Base-by-base conservation (phyloP, 2,329 filamentous ascomycete genomes). In the Fusarium concolor region DNA sequence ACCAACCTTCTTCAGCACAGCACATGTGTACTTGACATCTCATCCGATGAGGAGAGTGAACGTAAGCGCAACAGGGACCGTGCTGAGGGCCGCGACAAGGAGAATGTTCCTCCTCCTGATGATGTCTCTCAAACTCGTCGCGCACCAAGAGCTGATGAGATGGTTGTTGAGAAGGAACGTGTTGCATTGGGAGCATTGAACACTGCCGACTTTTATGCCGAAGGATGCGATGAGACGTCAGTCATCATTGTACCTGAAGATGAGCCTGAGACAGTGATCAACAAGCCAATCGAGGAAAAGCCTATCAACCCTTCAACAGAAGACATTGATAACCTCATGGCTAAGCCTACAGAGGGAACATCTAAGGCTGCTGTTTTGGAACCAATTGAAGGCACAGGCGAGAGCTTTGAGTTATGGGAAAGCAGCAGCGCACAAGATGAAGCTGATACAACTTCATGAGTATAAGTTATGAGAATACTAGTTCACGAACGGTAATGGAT, bases 1-100 rank as follows among this genome's bases (percentile, higher is more conserved):
- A 93, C 94, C 73, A 97, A 97, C 74, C 83, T 97, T 38, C 92
- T 98, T 81, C 92, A 97, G 79, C 95, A 97, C 82, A 91, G 91
- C 56, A 95, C 95, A 10, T 90, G 91, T 67, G 89, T 91, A 1
- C 86, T 98, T 5, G 95, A 98, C 76, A 93, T 98, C 74, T 93
- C 89, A 70, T 94, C 93, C 22, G 94, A 97, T 73, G 94, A 97
- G 77, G 92, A 94, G 78, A 86, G 81, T 28, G 85, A 87, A 74
- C 84, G 82, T 49, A 86, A 86, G 75, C 79, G 85, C 42, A 81
- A 74, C 50, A 79, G 79, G 68, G 85, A 84, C 75, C 77, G 83
- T 70, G 83, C 84, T 31, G 87, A 92, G 69, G 86, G 87, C 44
- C 85, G 88, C 31, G 92, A 93, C 74, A 99, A 99, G 84, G 95